Evolutionary conservation across 148 eudicot species (phyloP).

Genomic region (Rhododendron henanense): DNA sequence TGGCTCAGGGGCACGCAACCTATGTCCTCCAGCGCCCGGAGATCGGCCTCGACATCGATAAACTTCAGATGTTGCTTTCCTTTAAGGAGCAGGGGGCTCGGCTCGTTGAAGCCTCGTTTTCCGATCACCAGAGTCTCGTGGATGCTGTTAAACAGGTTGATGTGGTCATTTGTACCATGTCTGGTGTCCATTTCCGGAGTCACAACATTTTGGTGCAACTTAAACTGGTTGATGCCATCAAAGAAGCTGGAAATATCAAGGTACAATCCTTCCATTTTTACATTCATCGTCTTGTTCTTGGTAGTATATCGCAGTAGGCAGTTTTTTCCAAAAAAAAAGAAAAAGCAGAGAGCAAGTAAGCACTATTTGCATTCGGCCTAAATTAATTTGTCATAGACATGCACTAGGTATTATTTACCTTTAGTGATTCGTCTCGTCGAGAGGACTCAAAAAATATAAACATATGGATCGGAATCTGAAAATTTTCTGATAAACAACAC

Average conservation of each 20-base stretch:
- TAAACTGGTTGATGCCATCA: slow-evolving; percentile 77
- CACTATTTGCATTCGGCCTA: too few species aligned
- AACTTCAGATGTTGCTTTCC: slow-evolving; percentile 35
- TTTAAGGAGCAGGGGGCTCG: slow-evolving; percentile 37
- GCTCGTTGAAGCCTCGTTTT: slow-evolving; percentile 42
- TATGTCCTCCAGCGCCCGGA: slow-evolving; percentile 35
- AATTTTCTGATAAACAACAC: too few species aligned
- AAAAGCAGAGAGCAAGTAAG: too few species aligned
- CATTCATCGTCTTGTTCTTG: not conserved
- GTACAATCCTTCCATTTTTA: slow-evolving; percentile 16
- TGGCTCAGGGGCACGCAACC: slow-evolving; percentile 45
- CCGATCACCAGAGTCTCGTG: slow-evolving; percentile 70
- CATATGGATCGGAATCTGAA: too few species aligned
- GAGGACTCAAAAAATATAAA: too few species aligned
- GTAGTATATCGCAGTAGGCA: too few species aligned
- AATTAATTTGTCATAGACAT: too few species aligned
- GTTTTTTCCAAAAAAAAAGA: too few species aligned
- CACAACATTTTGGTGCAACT: slow-evolving; percentile 68
- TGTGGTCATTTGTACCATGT: slow-evolving; percentile 73
- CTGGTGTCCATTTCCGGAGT: slow-evolving; percentile 63
- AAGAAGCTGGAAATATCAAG: slow-evolving; percentile 88
- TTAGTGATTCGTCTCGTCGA: too few species aligned
- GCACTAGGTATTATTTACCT: too few species aligned
- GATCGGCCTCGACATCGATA: slow-evolving; percentile 39
- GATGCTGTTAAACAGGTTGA: slow-evolving; percentile 66